These are phyloP conservation scores for Cladorrhinum sp. DNA, from an alignment of 2,329 filamentous ascomycete genomes.

Conservation along the genomic window DNA sequence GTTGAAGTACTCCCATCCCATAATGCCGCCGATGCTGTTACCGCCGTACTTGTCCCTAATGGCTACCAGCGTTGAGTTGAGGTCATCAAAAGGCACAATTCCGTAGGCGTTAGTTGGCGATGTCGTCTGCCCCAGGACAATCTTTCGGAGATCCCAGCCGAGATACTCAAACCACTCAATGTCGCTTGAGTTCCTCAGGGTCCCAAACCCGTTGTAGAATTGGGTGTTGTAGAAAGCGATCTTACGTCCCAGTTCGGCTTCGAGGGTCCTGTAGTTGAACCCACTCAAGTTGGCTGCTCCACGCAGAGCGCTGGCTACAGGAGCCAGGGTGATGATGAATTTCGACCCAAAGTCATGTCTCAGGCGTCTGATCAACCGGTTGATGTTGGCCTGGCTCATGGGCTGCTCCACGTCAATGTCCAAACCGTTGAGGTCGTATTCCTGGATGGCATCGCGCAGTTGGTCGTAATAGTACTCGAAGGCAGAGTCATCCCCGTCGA, in stretches of 20 bases:
- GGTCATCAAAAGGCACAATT: constrained; percentile 47
- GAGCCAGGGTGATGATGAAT: constrained; percentile 74
- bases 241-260: constrained; percentile 60
- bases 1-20: constrained; percentile 97
- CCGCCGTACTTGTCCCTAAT: constrained; percentile 50
- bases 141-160: constrained; percentile 69
- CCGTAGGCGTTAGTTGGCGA: constrained; percentile 68
- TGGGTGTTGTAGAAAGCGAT: constrained; percentile 88
- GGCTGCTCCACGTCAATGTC: constrained; percentile 74
- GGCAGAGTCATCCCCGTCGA: constrained; percentile 40
- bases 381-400: constrained; percentile 61
- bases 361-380: constrained; percentile 60
- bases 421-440: constrained; percentile 58
- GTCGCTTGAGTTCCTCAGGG: constrained; percentile 43
- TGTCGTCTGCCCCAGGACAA: constrained; percentile 80
- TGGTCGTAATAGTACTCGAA: constrained; percentile 71
- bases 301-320: constrained; percentile 70
- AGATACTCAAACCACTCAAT: constrained; percentile 52
- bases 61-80: constrained; percentile 41
- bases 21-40: constrained; percentile 72
- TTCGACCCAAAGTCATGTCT: constrained; percentile 60
- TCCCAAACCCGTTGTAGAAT: constrained; percentile 89
- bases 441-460: constrained; percentile 57
- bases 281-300: constrained; percentile 66
- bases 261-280: constrained; percentile 75